Evolutionary conservation across 257 asterid genomes (phyloP).

Genomic region (Solanum infundibuliforme): DNA sequence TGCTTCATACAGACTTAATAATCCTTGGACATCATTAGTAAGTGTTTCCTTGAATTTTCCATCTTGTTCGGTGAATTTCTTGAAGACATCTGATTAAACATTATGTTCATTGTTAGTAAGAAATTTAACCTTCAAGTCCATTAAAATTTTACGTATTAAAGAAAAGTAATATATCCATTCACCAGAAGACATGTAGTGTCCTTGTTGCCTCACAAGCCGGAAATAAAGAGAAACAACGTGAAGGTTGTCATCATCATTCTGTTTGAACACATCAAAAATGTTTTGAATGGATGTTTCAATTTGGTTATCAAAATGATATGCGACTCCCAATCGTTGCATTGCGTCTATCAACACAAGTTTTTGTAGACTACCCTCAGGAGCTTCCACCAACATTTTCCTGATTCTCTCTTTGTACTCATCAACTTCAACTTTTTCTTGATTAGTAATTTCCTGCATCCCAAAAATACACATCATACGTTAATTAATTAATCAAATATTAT

Average conservation of each 20-base stretch:
- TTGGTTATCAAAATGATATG: too few relatives aligned
- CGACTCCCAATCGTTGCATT: slow-evolving; percentile 2
- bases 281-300: too few relatives aligned
- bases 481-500: too few relatives aligned
- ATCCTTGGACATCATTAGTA: not conserved
- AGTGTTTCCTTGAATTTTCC: not conserved
- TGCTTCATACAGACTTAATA: not conserved
- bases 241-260: not conserved
- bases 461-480: too few relatives aligned
- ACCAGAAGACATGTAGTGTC: not conserved
- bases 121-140: too few relatives aligned
- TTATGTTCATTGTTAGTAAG: not conserved
- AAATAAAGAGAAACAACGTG: not conserved
- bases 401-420: too few relatives aligned
- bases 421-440: too few relatives aligned
- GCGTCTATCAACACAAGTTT: not conserved
- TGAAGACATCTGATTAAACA: not conserved
- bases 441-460: too few relatives aligned
- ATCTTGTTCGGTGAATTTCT: not conserved
- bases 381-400: too few relatives aligned
- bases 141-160: too few relatives aligned
- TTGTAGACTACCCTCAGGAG: too few relatives aligned
- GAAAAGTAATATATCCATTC: not conserved
- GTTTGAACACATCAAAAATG: too few relatives aligned
- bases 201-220: not conserved